Conservation (phyloP, 106 monocot genomes). For the Agapanthus africanus region DNA sequence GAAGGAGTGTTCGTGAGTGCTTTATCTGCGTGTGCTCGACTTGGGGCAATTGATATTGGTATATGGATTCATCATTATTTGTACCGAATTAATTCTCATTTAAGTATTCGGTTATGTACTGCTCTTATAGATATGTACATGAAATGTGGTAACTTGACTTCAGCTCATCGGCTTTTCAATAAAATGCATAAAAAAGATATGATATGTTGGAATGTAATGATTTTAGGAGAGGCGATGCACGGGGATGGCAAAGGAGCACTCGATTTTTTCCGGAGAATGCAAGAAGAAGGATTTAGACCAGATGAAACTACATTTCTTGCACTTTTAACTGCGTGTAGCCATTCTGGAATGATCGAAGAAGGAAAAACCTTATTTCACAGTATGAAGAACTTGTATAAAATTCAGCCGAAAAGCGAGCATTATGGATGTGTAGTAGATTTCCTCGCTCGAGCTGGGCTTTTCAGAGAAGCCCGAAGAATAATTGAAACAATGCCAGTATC, state of each 20-base stretch:
- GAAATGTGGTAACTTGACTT: slow-evolving; percentile 30
- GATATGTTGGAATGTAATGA: slow-evolving; percentile 48
- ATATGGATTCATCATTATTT: slow-evolving; percentile 30
- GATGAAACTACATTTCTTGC: slow-evolving; percentile 41
- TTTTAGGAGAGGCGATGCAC: slow-evolving; percentile 35
- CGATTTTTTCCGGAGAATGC: slow-evolving; percentile 23
- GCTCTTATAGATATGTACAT: slow-evolving; percentile 56
- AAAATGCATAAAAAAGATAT: slow-evolving; percentile 21
- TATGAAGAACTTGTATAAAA: slow-evolving; percentile 23
- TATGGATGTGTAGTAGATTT: slow-evolving; percentile 58
- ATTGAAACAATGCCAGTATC: slow-evolving; percentile 39
- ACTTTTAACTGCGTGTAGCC: slow-evolving; percentile 40
- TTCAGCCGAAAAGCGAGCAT: slow-evolving; percentile 40
- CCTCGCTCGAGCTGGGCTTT: slow-evolving; percentile 37
- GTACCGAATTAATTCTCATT: neutral
- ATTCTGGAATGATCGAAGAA: slow-evolving; percentile 35
- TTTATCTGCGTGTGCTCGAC: slow-evolving; percentile 39
- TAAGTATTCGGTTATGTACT: slow-evolving; percentile 22
- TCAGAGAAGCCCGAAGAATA: slow-evolving; percentile 42
- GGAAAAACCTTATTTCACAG: slow-evolving; percentile 24
- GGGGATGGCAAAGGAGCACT: slow-evolving; percentile 34
- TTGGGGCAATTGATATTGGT: slow-evolving; percentile 30
- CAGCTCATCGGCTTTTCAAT: slow-evolving; percentile 25
- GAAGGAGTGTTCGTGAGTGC: slow-evolving; percentile 22
- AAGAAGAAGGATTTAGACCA: slow-evolving; percentile 18